Evolutionary conservation across 2,329 filamentous ascomycete genomes (phyloP).

Genomic region (Penicillium sp.): DNA sequence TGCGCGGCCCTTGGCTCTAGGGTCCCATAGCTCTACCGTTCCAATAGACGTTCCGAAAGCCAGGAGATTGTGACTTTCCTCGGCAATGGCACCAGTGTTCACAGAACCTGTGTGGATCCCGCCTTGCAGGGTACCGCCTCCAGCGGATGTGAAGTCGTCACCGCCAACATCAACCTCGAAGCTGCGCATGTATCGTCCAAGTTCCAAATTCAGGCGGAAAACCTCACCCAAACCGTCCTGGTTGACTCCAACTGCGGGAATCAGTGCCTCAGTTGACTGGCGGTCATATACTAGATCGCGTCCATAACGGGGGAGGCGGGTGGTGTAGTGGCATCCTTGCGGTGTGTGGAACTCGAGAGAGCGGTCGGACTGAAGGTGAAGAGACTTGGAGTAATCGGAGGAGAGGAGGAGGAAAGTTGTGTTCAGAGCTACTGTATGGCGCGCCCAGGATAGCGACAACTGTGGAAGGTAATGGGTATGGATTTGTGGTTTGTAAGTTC

Average conservation of each 20-base stretch:
- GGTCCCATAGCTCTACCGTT: slow-evolving; percentile 97
- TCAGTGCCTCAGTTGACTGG: slow-evolving; percentile 75
- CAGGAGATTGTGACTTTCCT: slow-evolving; percentile 81
- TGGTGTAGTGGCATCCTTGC: slow-evolving; percentile 79
- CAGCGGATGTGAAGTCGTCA: slow-evolving; percentile 66
- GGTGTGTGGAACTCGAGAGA: slow-evolving; percentile 91
- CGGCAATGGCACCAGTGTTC: slow-evolving; percentile 81
- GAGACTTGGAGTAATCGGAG: slow-evolving; percentile 86
- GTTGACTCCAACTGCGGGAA: slow-evolving; percentile 86
- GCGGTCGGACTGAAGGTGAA: slow-evolving; percentile 90
- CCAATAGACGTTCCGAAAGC: slow-evolving; percentile 92
- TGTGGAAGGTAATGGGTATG: slow-evolving; percentile 95
- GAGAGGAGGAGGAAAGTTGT: slow-evolving; percentile 86
- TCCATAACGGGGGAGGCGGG: slow-evolving; percentile 89
- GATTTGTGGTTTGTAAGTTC: slow-evolving; percentile 75
- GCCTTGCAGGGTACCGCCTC: slow-evolving; percentile 76
- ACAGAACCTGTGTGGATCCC: slow-evolving; percentile 81
- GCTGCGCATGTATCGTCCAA: slow-evolving; percentile 89
- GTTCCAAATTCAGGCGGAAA: slow-evolving; percentile 85
- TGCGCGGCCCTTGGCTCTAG: slow-evolving; percentile 75
- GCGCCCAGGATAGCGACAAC: slow-evolving; percentile 85
- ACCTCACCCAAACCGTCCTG: slow-evolving; percentile 84
- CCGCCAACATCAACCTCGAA: slow-evolving; percentile 88
- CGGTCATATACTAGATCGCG: slow-evolving; percentile 83
- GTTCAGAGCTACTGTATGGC: slow-evolving; percentile 89